Conservation (phyloP, 106 monocot species). For the Allium fistulosum region DNA sequence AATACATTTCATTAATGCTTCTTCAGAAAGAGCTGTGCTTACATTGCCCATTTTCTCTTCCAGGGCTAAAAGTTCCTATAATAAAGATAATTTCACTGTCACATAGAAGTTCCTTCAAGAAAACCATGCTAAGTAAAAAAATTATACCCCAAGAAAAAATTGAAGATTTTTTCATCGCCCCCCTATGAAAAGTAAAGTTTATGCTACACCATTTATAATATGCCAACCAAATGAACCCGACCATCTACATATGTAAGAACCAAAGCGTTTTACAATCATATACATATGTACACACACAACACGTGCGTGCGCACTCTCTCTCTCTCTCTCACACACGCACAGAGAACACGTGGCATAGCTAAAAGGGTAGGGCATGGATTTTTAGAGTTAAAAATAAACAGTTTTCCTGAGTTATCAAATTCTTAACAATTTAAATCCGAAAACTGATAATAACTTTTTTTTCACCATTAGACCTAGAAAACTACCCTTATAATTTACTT, state of each 20-base stretch:
- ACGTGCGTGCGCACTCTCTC: not conserved
- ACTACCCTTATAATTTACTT: not conserved
- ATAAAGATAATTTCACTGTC: not conserved
- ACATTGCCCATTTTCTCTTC: slow-evolving; percentile 83
- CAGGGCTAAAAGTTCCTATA: slow-evolving; percentile 72
- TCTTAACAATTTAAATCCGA: not conserved
- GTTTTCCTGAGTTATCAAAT: no score
- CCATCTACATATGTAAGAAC: no score
- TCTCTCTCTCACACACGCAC: no score
- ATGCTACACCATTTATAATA: not conserved
- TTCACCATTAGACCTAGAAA: not conserved
- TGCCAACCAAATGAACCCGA: no score
- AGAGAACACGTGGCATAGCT: not conserved
- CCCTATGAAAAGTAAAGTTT: not conserved
- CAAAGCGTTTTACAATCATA: no score
- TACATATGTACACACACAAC: no score
- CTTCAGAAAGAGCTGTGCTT: slow-evolving; percentile 78
- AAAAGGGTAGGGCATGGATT: not conserved
- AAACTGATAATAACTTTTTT: not conserved
- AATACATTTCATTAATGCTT: slow-evolving; percentile 57
- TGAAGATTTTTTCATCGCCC: not conserved
- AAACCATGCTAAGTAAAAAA: not conserved
- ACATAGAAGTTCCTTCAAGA: not conserved
- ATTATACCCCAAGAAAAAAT: not conserved
- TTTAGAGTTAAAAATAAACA: no score